Percentiles rank a stretch among this genome's conserved stretches.
Conservation (phyloP, 108 stramenopile genomes). For the Cylindrotheca fusiformis region DNA sequence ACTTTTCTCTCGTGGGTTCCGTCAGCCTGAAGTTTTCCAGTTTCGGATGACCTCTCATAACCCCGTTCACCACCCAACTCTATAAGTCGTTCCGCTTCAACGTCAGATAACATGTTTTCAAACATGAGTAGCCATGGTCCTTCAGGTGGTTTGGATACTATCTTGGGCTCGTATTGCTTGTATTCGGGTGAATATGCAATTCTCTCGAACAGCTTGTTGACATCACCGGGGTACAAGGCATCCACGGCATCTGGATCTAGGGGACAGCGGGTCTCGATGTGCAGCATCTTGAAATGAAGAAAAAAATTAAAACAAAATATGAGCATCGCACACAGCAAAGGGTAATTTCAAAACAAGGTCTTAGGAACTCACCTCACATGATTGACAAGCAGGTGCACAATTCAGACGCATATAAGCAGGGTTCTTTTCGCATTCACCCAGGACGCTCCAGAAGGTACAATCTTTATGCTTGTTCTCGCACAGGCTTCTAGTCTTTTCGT, state of each 20-base stretch:
- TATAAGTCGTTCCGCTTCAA: constrained; percentile 58
- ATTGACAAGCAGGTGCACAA: constrained; percentile 78
- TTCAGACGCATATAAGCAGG: constrained; percentile 42
- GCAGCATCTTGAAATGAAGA: constrained; percentile 13
- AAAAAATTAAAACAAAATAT: background rate
- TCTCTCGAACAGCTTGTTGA: constrained; percentile 64
- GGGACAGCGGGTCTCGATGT: constrained; percentile 63
- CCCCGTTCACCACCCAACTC: constrained; percentile 47
- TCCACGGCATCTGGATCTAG: constrained; percentile 32
- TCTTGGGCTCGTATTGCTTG: constrained; percentile 30
- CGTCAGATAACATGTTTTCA: constrained; percentile 70
- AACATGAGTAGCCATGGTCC: constrained; percentile 77
- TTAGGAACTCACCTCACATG: constrained; percentile 40
- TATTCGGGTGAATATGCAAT: constrained; percentile 45
- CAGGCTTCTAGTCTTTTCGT: constrained; percentile 16
- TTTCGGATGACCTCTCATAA: constrained; percentile 48
- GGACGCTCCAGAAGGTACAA: constrained; percentile 60
- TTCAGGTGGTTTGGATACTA: constrained; percentile 23
- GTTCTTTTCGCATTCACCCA: constrained; percentile 68
- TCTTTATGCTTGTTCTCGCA: constrained; percentile 50
- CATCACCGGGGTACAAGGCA: constrained; percentile 52
- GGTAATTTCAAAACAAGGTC: background rate
- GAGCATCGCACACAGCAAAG: background rate
- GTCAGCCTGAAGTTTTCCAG: constrained; percentile 19
- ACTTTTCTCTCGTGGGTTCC: constrained; percentile 27